Conservation (phyloP, 305 asterid genomes). For the Coffea humblotiana region DNA sequence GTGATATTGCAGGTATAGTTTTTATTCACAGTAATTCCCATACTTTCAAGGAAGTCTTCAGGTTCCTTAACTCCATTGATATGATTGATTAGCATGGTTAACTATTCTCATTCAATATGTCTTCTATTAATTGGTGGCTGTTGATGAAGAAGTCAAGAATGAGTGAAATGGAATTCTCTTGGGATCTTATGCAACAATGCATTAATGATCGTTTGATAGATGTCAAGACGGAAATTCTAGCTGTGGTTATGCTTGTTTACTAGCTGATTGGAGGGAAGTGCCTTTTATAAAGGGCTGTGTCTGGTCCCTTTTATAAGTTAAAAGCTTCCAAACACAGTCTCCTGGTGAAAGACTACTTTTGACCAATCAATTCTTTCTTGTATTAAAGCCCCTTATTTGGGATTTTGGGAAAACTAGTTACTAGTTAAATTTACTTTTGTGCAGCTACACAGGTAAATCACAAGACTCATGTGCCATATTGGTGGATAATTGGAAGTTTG, state of each 20-base stretch:
- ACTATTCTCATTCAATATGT: not conserved
- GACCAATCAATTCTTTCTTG: not conserved
- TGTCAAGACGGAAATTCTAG: not conserved
- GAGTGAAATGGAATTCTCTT: not conserved
- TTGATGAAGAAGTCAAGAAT: not conserved
- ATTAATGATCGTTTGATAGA: not conserved
- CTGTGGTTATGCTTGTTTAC: not conserved
- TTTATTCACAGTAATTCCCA: constrained; percentile 5
- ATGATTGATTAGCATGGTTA: not conserved
- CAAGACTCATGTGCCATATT: constrained; percentile 53
- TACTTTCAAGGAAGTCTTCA: not conserved
- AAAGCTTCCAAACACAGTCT: not conserved
- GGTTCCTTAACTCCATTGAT: not conserved
- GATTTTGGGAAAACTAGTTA: not conserved
- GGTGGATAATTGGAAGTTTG: constrained; percentile 90
- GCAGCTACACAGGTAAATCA: constrained; percentile 56
- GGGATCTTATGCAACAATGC: not conserved
- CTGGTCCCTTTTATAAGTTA: not conserved
- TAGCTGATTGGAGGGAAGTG: not conserved
- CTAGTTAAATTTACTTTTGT: constrained; percentile 8
- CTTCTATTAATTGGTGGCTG: not conserved
- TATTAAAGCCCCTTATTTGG: not conserved
- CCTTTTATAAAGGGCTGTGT: not conserved
- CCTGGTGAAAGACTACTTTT: too few relatives aligned
- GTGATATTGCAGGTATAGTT: constrained; percentile 51